Conservation (phyloP, 2,329 filamentous ascomycete species). For the Huntiella bhutanensis region DNA sequence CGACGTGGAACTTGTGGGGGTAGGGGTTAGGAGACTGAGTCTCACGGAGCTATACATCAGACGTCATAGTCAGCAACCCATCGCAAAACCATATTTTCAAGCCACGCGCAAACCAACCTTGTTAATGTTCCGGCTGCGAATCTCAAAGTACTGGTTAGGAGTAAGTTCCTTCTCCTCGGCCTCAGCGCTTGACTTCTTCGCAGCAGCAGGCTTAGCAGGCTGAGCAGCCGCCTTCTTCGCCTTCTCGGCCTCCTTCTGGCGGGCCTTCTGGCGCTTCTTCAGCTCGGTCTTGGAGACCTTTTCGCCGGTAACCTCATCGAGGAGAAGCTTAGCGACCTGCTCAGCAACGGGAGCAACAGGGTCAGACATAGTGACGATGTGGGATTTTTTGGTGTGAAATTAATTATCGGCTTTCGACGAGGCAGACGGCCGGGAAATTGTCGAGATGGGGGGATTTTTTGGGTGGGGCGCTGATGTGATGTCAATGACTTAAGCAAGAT, state of each 20-base stretch:
- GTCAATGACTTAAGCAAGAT: conserved; percentile 1
- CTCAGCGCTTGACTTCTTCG: conserved; percentile 61
- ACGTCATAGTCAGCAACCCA: neutral
- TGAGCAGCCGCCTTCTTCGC: conserved; percentile 58
- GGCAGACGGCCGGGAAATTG: neutral
- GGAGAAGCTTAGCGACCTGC: conserved; percentile 51
- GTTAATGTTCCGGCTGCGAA: conserved; percentile 67
- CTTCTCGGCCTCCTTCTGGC: conserved; percentile 76
- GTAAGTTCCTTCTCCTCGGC: conserved; percentile 36
- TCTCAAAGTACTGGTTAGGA: conserved; percentile 72
- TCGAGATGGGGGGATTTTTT: neutral
- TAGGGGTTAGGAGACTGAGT: conserved; percentile 66
- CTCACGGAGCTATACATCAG: conserved; percentile 32
- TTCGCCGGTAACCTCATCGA: conserved; percentile 90
- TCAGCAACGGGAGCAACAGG: conserved; percentile 26
- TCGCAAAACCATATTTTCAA: neutral
- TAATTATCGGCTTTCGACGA: neutral
- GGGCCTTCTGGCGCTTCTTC: conserved; percentile 90
- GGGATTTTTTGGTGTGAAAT: neutral
- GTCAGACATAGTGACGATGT: conserved; percentile 17
- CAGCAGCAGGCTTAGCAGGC: conserved; percentile 37
- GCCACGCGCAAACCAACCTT: conserved; percentile 20
- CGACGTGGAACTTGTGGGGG: conserved; percentile 81
- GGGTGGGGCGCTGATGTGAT: neutral
- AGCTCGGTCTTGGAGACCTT: conserved; percentile 66